Evolutionary conservation across 202 grass and related monocot genomes (phyloP).

Genomic region (Alloteropsis angusta): DNA sequence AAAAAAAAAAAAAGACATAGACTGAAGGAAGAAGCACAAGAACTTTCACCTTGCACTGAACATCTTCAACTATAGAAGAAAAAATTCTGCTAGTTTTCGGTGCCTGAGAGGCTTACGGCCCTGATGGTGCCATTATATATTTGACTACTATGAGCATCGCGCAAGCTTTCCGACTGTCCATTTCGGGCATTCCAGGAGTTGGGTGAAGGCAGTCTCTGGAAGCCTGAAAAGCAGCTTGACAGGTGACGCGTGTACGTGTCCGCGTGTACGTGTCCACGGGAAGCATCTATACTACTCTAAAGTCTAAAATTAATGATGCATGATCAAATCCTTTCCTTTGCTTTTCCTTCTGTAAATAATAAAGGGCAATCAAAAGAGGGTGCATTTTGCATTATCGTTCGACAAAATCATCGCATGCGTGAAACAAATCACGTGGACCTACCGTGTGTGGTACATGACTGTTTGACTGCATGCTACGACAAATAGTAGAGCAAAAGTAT

Average conservation of each 20-base stretch:
- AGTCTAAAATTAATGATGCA: not conserved
- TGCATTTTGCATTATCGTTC: too few relatives aligned
- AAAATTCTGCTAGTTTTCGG: too few relatives aligned
- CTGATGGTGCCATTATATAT: not conserved
- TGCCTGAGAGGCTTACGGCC: not conserved
- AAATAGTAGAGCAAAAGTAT: not conserved
- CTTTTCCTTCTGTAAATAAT: not conserved
- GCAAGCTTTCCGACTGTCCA: not conserved
- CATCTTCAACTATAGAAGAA: not conserved
- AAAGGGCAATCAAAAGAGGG: too few relatives aligned
- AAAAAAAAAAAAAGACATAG: not conserved
- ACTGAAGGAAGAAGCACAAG: not conserved
- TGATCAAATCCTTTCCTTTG: not conserved
- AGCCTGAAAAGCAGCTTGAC: not conserved
- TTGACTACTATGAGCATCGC: not conserved
- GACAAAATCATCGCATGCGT: too few relatives aligned
- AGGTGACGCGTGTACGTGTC: not conserved
- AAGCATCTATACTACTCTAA: not conserved
- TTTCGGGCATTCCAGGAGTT: not conserved
- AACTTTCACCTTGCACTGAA: not conserved
- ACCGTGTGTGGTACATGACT: too few relatives aligned
- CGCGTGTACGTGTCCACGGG: not conserved
- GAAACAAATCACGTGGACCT: too few relatives aligned
- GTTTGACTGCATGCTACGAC: too few relatives aligned
- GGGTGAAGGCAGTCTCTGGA: not conserved